Conservation (phyloP, 768 basidiomycete genomes). For the Termitomyces bulborhizus region DNA sequence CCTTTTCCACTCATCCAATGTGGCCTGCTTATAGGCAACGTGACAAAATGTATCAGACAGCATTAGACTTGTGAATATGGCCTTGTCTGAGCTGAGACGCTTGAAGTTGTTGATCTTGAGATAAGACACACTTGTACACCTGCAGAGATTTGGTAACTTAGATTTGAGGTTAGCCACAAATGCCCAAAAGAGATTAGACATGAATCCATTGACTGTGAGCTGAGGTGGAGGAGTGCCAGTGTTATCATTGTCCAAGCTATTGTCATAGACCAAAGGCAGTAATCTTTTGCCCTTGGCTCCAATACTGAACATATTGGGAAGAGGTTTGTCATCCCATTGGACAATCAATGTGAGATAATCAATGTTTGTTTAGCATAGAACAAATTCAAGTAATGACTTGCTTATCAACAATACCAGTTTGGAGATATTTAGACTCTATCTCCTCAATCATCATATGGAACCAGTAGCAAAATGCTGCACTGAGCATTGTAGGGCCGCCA, state of each 20-base stretch:
- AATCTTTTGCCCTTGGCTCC: neutral
- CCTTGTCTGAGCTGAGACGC: neutral
- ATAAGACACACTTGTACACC: conserved; percentile 1
- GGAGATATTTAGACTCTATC: neutral
- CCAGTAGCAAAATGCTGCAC: neutral
- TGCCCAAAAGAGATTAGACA: neutral
- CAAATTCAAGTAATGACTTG: neutral
- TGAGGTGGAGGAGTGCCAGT: neutral
- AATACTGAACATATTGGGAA: neutral
- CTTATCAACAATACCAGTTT: neutral
- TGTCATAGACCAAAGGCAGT: neutral
- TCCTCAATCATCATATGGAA: neutral
- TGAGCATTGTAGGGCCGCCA: neutral
- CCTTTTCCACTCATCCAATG: neutral
- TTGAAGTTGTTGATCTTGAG: neutral
- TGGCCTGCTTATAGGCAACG: neutral
- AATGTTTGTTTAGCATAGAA: neutral
- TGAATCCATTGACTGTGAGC: neutral
- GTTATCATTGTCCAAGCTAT: neutral
- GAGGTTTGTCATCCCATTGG: neutral
- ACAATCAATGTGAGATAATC: too few relatives aligned
- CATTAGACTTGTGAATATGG: neutral
- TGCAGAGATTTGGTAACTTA: conserved; percentile 2
- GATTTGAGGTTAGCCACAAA: neutral
- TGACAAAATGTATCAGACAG: neutral